phyloP scores from a whole-genome alignment of 805 yeast genomes.

The Wickerhamiella kazuoi region DNA sequence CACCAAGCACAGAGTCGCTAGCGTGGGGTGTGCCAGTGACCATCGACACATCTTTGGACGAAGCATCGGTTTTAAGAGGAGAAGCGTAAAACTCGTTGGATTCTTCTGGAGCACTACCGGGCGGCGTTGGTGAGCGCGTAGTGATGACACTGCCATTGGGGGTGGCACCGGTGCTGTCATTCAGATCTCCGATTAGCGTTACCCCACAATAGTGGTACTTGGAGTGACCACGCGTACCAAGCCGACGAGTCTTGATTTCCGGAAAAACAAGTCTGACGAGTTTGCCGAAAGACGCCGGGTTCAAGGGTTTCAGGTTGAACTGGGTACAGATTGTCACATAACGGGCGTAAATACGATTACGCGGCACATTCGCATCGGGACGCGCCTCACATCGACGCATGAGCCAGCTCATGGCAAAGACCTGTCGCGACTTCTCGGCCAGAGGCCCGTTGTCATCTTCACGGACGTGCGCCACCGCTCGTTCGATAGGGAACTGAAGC shows the following conservation, averaged over 20 bases:
- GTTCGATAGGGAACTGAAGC: constrained; percentile 8
- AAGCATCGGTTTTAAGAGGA: background rate
- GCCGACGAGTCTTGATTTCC: constrained; percentile 48
- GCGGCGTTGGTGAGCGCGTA: constrained; percentile 1
- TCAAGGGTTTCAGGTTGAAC: constrained; percentile 37
- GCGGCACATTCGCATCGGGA: constrained; percentile 38
- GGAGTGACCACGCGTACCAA: constrained; percentile 69
- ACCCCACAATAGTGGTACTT: constrained; percentile 79
- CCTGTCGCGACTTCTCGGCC: constrained; percentile 30
- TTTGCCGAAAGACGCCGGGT: constrained; percentile 68
- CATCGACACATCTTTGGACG: background rate
- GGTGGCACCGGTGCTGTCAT: constrained; percentile 1
- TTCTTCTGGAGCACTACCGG: background rate
- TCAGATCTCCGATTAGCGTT: constrained; percentile 25
- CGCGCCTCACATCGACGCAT: constrained; percentile 41
- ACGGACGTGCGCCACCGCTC: constrained; percentile 6
- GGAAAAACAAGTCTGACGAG: constrained; percentile 51
- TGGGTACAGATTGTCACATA: constrained; percentile 42
- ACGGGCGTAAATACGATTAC: constrained; percentile 50
- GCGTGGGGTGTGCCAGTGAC: background rate
- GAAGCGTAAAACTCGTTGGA: background rate
- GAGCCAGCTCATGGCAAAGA: constrained; percentile 71
- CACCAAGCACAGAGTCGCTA: background rate
- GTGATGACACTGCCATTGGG: constrained; percentile 3
- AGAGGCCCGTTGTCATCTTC: constrained; percentile 8